A percentile compares a stretch with the other conserved stretches of the same genome.
Evolutionary conservation across 176 grass and related monocot species (phyloP).

Genomic region (sorghum (Sorghum bicolor)): DNA sequence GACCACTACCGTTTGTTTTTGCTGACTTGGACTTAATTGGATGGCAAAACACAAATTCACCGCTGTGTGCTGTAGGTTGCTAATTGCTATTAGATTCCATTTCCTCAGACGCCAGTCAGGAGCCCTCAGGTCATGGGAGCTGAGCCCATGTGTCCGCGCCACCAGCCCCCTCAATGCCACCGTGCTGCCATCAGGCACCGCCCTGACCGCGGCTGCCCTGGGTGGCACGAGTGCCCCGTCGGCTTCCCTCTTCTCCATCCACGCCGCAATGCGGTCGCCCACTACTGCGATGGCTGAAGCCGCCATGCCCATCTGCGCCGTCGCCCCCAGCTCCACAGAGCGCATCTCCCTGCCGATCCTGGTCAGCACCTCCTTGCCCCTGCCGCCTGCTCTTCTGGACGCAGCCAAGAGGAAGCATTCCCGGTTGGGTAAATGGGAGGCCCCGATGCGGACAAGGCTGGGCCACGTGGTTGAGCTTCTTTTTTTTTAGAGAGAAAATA

Average conservation of each 20-base stretch:
- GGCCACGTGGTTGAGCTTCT: background rate
- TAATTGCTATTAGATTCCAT: too few species aligned
- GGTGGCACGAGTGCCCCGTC: conserved; percentile 63
- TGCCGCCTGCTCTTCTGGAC: background rate
- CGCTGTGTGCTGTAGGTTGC: too few species aligned
- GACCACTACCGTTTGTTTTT: too few species aligned
- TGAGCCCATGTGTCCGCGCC: too few species aligned
- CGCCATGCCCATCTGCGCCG: conserved; percentile 12
- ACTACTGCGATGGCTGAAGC: too few species aligned
- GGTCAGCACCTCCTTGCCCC: background rate
- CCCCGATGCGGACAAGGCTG: background rate
- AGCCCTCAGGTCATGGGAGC: too few species aligned
- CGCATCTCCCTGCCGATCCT: background rate
- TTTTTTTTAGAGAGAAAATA: background rate
- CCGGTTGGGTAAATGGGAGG: background rate
- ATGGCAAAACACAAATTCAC: too few species aligned
- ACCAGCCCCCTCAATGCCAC: conserved; percentile 4
- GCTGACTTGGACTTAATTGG: too few species aligned
- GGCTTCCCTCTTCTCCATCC: conserved; percentile 49
- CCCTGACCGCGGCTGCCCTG: background rate
- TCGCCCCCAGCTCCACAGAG: background rate
- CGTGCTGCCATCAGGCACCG: background rate
- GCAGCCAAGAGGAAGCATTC: conserved; percentile 22
- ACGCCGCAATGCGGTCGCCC: background rate
- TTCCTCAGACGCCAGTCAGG: too few species aligned